Percentiles rank a stretch among this genome's conserved stretches.
phyloP scores from a whole-genome alignment of 2,329 filamentous ascomycete genomes.

The Sporothrix brunneoviolacea region DNA sequence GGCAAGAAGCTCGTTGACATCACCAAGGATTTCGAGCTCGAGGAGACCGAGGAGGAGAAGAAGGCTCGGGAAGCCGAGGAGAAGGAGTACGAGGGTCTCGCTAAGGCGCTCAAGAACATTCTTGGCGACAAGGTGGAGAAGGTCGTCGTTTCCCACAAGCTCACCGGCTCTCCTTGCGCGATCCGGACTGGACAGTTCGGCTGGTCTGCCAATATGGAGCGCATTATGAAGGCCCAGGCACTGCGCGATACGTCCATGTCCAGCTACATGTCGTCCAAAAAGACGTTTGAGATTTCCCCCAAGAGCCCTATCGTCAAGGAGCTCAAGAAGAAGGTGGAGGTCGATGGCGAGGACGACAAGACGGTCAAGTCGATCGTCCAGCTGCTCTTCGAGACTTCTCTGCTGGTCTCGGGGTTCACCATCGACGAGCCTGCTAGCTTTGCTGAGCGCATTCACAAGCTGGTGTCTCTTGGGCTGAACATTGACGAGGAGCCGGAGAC shows the following conservation, averaged over 20 bases:
- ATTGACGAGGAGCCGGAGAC: constrained; percentile 89
- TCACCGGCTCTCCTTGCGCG: constrained; percentile 87
- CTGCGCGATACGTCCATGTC: constrained; percentile 99
- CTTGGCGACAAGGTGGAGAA: constrained; percentile 99
- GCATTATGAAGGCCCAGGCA: constrained; percentile 99
- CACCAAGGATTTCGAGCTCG: constrained; percentile 99
- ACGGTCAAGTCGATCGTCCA: constrained; percentile 99
- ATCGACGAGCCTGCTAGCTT: constrained; percentile 98
- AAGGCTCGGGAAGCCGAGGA: constrained; percentile 87
- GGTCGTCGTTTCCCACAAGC: constrained; percentile 98
- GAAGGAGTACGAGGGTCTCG: constrained; percentile 93
- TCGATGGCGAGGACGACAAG: constrained; percentile 95
- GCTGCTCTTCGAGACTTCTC: constrained; percentile 97
- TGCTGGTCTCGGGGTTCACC: constrained; percentile 98
- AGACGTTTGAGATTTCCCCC: constrained; percentile 99
- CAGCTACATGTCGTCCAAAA: constrained; percentile 99
- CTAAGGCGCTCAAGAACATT: constrained; percentile 98
- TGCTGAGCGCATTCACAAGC: constrained; percentile 99
- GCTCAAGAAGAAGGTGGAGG: constrained; percentile 98
- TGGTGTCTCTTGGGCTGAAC: constrained; percentile 94
- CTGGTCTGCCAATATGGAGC: constrained; percentile 99
- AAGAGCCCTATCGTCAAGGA: constrained; percentile 97
- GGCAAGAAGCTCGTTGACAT: constrained; percentile 99
- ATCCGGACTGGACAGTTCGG: constrained; percentile 99
- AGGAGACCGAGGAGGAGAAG: constrained; percentile 99